Evolutionary conservation across 441 rosid genomes (phyloP).

Genomic region (Erodium texanum): DNA sequence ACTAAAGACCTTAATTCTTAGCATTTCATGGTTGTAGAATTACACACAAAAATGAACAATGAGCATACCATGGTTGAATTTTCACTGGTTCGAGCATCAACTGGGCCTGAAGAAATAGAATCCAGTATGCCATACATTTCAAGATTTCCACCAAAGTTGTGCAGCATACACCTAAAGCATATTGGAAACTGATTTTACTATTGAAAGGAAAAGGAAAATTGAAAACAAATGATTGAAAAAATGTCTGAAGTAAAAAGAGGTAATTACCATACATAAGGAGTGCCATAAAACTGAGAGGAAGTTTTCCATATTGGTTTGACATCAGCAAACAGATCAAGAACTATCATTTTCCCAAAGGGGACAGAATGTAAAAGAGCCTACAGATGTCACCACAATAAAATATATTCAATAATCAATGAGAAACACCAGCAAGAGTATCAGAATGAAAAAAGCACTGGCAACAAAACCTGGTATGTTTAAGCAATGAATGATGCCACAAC

Average conservation of each 20-base stretch:
- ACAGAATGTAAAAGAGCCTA: slow-evolving; percentile 96
- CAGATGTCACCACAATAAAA: slow-evolving; percentile 19
- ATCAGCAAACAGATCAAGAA: slow-evolving; percentile 91
- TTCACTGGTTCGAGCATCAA: slow-evolving; percentile 66
- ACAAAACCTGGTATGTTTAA: background rate
- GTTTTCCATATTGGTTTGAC: slow-evolving; percentile 77
- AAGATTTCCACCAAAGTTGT: slow-evolving; percentile 93
- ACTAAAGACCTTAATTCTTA: background rate
- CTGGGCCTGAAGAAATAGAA: slow-evolving; percentile 75
- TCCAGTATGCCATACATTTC: slow-evolving; percentile 90
- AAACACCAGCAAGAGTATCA: background rate
- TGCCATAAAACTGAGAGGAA: slow-evolving; percentile 80
- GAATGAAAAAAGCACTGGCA: background rate
- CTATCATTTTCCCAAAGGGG: slow-evolving; percentile 90
- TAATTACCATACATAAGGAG: slow-evolving; percentile 84
- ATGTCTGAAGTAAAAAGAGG: slow-evolving; percentile 8
- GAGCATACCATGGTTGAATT: slow-evolving; percentile 81
- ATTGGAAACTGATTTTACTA: slow-evolving; percentile 7
- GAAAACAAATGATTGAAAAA: background rate
- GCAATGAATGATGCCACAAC: background rate
- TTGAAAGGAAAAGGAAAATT: slow-evolving; percentile 1
- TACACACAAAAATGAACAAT: slow-evolving; percentile 2
- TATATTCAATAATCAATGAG: slow-evolving; percentile 7
- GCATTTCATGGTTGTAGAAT: background rate
- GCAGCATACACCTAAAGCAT: slow-evolving; percentile 77